phyloP scores from a whole-genome alignment of 257 asterid genomes.

The Solanum appendiculatum region DNA sequence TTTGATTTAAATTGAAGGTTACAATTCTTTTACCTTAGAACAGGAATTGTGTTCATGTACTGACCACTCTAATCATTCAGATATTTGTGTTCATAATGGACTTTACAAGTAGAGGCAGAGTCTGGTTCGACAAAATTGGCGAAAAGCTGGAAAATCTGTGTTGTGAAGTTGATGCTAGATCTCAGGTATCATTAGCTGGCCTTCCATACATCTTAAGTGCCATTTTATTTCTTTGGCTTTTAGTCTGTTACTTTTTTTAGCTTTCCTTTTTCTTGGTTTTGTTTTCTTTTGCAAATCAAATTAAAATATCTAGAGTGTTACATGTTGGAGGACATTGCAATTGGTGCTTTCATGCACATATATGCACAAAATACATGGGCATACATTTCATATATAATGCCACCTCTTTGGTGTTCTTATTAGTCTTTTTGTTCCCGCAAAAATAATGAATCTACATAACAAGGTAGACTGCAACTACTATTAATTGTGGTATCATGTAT shows the following conservation, averaged over 20 bases:
- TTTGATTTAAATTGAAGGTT: not conserved
- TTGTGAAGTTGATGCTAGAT: conserved; percentile 4
- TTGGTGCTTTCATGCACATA: not conserved
- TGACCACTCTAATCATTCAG: not conserved
- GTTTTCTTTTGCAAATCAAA: not conserved
- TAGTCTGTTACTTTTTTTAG: not conserved
- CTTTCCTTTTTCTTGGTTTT: not conserved
- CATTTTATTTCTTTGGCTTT: not conserved
- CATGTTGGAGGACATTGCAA: not conserved
- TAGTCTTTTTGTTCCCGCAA: not conserved
- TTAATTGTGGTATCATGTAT: not conserved
- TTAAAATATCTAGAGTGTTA: not conserved
- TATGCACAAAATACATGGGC: not conserved
- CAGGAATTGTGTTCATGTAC: not conserved
- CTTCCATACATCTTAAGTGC: not conserved
- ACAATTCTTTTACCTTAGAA: not conserved
- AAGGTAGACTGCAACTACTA: not conserved
- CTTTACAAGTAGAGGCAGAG: not conserved
- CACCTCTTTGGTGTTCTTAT: not conserved
- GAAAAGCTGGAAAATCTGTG: conserved; percentile 8
- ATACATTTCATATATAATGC: not conserved
- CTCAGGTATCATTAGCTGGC: conserved; percentile 7
- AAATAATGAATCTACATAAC: not conserved
- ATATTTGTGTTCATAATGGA: not conserved
- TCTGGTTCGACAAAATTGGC: conserved; percentile 5